Evolutionary conservation across 176 grass and related monocot species (phyloP).

Genomic region (Oryza brachyantha): DNA sequence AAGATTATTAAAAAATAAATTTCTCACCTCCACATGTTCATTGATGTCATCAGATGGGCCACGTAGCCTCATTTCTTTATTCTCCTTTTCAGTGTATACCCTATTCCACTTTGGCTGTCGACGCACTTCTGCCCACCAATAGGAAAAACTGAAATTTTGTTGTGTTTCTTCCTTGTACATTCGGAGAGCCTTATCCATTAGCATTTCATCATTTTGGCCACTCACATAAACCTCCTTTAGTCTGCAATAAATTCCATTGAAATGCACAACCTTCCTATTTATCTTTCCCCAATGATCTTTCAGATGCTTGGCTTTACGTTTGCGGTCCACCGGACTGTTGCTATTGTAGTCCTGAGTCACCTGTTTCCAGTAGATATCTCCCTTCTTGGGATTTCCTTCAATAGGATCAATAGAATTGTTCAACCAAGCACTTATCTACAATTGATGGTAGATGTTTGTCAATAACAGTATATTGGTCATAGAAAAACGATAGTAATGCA

Average conservation of each 20-base stretch:
- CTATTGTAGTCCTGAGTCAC: neutral
- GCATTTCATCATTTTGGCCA: neutral
- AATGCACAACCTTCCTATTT: neutral
- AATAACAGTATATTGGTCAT: no score
- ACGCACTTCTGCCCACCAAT: no score
- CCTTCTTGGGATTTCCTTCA: neutral
- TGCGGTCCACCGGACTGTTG: neutral
- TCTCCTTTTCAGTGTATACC: no score
- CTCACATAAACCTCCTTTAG: neutral
- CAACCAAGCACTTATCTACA: neutral
- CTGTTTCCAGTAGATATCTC: neutral
- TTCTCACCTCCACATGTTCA: no score
- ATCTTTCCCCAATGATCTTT: conserved; percentile 2
- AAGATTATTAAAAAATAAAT: no score
- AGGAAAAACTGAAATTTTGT: no score
- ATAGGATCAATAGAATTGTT: neutral
- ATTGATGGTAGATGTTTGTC: neutral
- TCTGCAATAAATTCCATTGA: neutral
- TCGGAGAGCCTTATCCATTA: no score
- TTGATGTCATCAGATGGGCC: no score
- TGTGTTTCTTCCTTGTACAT: no score
- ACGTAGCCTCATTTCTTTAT: no score
- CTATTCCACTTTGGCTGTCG: no score
- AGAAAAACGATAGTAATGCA: no score
- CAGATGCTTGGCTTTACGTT: neutral